phyloP scores from a whole-genome alignment of 768 basidiomycete genomes.

The Lactarius pseudohatsudake region DNA sequence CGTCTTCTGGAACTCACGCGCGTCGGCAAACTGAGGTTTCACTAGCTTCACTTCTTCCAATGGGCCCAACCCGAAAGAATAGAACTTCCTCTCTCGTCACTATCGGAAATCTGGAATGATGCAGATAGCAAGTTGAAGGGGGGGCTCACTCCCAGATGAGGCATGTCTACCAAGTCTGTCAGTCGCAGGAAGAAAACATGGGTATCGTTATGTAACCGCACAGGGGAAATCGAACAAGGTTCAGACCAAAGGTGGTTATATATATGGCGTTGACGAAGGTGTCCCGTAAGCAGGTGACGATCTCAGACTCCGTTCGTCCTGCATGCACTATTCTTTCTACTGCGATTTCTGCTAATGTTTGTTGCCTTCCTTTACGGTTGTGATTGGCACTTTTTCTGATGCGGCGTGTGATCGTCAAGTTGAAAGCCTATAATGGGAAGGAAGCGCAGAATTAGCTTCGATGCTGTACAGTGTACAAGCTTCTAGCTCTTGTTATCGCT shows the following conservation, averaged over 20 bases:
- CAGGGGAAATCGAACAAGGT: background rate
- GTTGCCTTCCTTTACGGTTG: background rate
- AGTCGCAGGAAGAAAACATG: background rate
- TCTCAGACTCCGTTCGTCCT: background rate
- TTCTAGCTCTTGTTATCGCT: background rate
- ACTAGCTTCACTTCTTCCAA: background rate
- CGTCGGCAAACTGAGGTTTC: background rate
- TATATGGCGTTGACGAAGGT: background rate
- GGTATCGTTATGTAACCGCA: no score
- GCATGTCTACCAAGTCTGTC: conserved; percentile 1
- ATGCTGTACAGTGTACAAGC: background rate
- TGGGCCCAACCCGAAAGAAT: background rate
- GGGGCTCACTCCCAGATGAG: conserved; percentile 2
- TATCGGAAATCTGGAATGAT: background rate
- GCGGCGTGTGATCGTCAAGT: background rate
- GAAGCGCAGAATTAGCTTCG: background rate
- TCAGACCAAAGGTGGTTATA: background rate
- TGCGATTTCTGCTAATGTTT: background rate
- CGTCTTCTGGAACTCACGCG: background rate
- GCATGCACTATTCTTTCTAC: conserved; percentile 1
- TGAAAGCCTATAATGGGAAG: background rate
- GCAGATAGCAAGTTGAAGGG: conserved; percentile 14
- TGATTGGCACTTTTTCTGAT: conserved; percentile 10
- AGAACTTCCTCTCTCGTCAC: background rate
- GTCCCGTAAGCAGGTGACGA: conserved; percentile 3